Evolutionary conservation across 352 stramenopile species (phyloP).

Genomic region (Pythium sukuiense): DNA sequence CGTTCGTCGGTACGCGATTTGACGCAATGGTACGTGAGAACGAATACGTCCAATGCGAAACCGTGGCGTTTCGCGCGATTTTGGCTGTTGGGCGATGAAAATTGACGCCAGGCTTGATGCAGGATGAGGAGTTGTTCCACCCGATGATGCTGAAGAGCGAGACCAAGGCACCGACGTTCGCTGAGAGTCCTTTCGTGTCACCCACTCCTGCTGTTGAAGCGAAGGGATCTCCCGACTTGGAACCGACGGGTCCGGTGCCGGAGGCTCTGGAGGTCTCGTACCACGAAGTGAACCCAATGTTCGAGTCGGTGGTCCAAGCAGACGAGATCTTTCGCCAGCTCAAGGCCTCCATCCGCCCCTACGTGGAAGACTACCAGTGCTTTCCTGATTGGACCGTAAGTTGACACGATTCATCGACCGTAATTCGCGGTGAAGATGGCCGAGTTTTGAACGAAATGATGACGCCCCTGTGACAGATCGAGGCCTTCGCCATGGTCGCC

Average conservation of each 20-base stretch:
- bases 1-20: slow-evolving; percentile 61
- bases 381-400: slow-evolving; percentile 64
- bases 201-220: slow-evolving; percentile 15
- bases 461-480: slow-evolving; percentile 44
- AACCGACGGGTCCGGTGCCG: slow-evolving; percentile 51
- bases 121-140: slow-evolving; percentile 34
- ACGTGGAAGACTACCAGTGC: slow-evolving; percentile 56
- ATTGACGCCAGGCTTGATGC: neutral
- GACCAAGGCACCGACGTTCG: slow-evolving; percentile 22
- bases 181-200: slow-evolving; percentile 11
- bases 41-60: neutral
- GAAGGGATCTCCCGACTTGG: slow-evolving; percentile 34
- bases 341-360: slow-evolving; percentile 39
- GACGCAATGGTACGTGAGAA: slow-evolving; percentile 46
- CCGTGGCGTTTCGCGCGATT: neutral
- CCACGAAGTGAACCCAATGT: slow-evolving; percentile 69
- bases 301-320: slow-evolving; percentile 59
- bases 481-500: slow-evolving; percentile 57
- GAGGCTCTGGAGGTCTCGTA: slow-evolving; percentile 50
- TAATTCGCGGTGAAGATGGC: slow-evolving; percentile 15
- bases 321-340: slow-evolving; percentile 51
- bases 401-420: slow-evolving; percentile 17
- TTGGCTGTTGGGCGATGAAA: neutral
- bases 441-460: slow-evolving; percentile 29
- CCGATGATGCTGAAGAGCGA: slow-evolving; percentile 28